A percentile compares a stretch with the other conserved stretches of the same genome.
These are phyloP conservation scores for Smithsoniella earleae DNA, from an alignment of 163 green algal species.

Conservation along the genomic window DNA sequence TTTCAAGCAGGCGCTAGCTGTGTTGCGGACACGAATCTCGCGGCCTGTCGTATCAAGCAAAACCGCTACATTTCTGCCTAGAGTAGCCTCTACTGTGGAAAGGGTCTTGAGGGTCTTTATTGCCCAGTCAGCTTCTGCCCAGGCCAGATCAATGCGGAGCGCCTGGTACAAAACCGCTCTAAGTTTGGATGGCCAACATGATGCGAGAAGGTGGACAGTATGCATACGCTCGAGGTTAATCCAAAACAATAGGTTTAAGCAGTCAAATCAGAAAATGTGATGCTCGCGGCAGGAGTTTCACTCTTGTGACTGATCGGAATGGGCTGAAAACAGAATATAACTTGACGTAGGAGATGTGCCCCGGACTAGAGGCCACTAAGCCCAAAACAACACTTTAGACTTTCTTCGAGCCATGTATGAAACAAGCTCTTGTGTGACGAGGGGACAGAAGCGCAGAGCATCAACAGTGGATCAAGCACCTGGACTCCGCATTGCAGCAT, in stretches of 20 bases:
- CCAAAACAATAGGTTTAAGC: not conserved
- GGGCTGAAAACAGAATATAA: no score
- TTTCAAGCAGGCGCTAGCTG: not conserved
- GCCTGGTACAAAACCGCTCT: no score
- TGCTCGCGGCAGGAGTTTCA: not conserved
- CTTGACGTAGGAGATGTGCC: no score
- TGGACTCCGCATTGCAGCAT: not conserved
- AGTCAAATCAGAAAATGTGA: not conserved
- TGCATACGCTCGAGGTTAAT: not conserved
- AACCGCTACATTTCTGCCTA: not conserved
- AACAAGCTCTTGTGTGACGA: not conserved
- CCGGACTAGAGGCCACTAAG: not conserved
- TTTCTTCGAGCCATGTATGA: not conserved
- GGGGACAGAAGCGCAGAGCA: not conserved
- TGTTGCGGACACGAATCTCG: conserved; percentile 29
- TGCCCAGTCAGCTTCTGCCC: not conserved
- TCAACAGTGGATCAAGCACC: not conserved
- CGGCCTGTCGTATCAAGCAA: conserved; percentile 29
- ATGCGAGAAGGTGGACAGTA: no score
- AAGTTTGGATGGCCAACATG: no score
- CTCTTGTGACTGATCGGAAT: not conserved
- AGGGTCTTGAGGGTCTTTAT: not conserved
- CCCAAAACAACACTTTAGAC: not conserved
- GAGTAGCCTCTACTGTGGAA: not conserved
- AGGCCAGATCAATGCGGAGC: conserved; percentile 25